Evolutionary conservation across 2,329 filamentous ascomycete genomes (phyloP).

Genomic region (Aspergillus unguis): DNA sequence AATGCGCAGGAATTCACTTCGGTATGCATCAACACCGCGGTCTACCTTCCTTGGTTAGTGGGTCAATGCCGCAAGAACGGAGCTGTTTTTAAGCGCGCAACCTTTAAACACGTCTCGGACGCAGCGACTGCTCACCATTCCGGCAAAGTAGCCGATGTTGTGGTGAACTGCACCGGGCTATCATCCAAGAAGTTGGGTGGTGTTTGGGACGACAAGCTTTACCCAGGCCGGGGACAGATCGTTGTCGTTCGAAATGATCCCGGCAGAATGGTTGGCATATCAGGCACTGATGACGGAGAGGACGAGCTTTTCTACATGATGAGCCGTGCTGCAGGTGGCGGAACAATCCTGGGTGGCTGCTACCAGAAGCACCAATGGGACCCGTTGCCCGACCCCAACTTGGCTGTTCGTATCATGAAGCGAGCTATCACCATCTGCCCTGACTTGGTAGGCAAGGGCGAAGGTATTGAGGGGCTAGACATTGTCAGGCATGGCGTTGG

Average conservation of each 20-base stretch:
- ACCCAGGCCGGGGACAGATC: constrained; percentile 77
- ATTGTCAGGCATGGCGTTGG: constrained; percentile 81
- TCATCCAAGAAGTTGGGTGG: constrained; percentile 73
- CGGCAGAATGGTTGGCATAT: constrained; percentile 65
- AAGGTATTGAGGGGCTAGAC: constrained; percentile 67
- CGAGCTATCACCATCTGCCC: constrained; percentile 46
- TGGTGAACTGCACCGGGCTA: constrained; percentile 84
- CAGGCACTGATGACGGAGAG: constrained; percentile 68
- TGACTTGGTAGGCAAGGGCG: constrained; percentile 50
- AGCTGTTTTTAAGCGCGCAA: constrained; percentile 62
- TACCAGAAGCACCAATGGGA: constrained; percentile 80
- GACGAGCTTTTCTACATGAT: constrained; percentile 78
- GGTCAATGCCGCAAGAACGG: constrained; percentile 74
- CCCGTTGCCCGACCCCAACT: constrained; percentile 69
- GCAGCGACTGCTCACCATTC: constrained; percentile 60
- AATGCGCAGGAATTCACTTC: constrained; percentile 75
- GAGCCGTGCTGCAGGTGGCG: constrained; percentile 72
- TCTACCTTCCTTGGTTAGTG: constrained; percentile 83
- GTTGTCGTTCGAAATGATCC: constrained; percentile 79
- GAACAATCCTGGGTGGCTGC: constrained; percentile 81
- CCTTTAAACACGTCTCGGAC: constrained; percentile 68
- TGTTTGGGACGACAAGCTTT: constrained; percentile 69
- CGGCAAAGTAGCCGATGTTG: constrained; percentile 58
- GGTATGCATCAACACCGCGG: constrained; percentile 83
- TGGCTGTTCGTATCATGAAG: constrained; percentile 81